These are phyloP conservation scores for Lentinus brumalis DNA, from an alignment of 768 basidiomycete genomes.

Conservation along the genomic window DNA sequence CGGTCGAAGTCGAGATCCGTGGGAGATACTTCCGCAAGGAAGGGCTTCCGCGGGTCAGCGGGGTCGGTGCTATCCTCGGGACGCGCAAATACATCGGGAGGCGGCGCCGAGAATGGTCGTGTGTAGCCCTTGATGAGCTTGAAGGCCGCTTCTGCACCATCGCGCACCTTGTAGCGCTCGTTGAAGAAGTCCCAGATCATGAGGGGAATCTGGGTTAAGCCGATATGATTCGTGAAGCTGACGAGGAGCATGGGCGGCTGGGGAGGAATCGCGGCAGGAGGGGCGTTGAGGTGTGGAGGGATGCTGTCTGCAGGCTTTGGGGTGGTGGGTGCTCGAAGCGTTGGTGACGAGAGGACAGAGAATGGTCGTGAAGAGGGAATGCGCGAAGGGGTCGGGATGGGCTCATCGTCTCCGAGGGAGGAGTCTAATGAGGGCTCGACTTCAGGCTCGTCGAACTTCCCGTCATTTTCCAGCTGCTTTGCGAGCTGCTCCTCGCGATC, in stretches of 20 bases:
- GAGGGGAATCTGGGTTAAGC: constrained; percentile 79
- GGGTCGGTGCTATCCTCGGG: constrained; percentile 26
- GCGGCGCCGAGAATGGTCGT: constrained; percentile 54
- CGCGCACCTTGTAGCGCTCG: constrained; percentile 74
- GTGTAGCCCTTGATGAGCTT: constrained; percentile 62
- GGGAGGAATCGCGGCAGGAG: constrained; percentile 61
- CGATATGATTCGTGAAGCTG: constrained; percentile 73
- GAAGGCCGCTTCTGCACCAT: constrained; percentile 83
- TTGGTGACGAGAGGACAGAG: constrained; percentile 27
- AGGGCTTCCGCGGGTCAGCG: constrained; percentile 23
- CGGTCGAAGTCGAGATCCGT: constrained; percentile 76
- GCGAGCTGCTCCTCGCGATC: constrained; percentile 76
- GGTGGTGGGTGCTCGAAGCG: constrained; percentile 28
- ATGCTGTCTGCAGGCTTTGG: constrained; percentile 22
- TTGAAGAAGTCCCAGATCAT: constrained; percentile 96
- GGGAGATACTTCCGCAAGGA: constrained; percentile 21
- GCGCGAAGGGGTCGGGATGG: constrained; percentile 44
- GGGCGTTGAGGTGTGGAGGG: constrained; percentile 41
- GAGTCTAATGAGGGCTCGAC: constrained; percentile 29
- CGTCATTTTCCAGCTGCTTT: constrained; percentile 66
- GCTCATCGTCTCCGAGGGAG: constrained; percentile 37
- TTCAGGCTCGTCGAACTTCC: constrained; percentile 73
- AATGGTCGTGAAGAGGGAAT: constrained; percentile 36
- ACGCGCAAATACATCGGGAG: constrained; percentile 19
- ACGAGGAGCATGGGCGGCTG: constrained; percentile 83